Base-by-base conservation (phyloP, 2,329 filamentous ascomycete genomes). In the Passalora sequoiae region DNA sequence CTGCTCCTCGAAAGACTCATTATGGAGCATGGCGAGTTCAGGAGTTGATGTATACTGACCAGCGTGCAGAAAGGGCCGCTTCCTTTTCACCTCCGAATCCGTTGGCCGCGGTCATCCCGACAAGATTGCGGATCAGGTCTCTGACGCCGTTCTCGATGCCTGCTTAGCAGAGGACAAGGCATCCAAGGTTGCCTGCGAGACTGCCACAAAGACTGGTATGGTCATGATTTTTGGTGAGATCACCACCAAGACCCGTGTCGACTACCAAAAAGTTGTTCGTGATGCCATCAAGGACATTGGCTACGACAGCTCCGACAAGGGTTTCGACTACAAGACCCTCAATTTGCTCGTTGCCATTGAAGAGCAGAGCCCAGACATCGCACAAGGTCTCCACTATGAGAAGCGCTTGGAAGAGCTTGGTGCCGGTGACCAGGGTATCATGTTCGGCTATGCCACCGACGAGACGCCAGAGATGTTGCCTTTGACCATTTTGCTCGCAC, bases 311-410 rank as follows among this genome's bases (percentile, higher is more conserved):
- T 97, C 92, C 44, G 77, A 80, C 63, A 98, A 98, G 83, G 92
- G 92, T 54, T 98, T 98, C 74, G 92, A 98, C 77, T 95, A 96
- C 88, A 97, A 97, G 84, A 98, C 92, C 60, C 91, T 86, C 78
- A 97, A 96, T 77, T 81, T 98, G 66, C 83, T 97, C 61, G 89
- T 97, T 63, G 92, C 91, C 73, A 96, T 98, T 71, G 92, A 98
- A 83, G 82, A 98, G 76, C 92, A 98, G 76, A 97, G 91, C 49
- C 86, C 91, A 64, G 92, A 98, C 72, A 98, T 98, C 66, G 92
- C 92, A 60, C 92, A 97, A 76, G 92, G 92, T 79, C 87, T 98
- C 45, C 88, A 97, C 79, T 94, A 94, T 71, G 92, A 98, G 58
- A 80, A 96, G 77, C 89, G 88, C 59, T 84, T 98, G 38, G 92